Conservation (phyloP, 192 early-diverging fungal species). For the Coemansia sp. region DNA sequence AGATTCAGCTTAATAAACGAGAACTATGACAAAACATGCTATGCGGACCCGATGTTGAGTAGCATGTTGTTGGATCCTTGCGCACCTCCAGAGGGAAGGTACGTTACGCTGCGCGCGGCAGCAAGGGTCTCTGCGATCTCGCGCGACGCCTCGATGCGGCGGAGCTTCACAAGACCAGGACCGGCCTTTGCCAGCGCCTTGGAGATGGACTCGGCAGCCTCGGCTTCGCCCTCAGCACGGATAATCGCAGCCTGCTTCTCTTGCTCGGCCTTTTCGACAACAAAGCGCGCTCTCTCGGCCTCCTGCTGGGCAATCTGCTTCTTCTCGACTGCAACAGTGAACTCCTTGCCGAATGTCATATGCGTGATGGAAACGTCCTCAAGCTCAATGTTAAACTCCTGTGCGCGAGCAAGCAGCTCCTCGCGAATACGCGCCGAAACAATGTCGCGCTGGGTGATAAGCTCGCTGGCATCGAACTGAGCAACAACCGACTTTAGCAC, state of each 20-base stretch:
- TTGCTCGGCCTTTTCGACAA: constrained; percentile 98
- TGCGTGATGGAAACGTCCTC: constrained; percentile 99
- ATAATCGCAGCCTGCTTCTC: constrained; percentile 97
- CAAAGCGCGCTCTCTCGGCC: constrained; percentile 97
- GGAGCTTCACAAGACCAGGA: constrained; percentile 88
- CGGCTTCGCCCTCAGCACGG: constrained; percentile 96
- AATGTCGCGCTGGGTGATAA: constrained; percentile 97
- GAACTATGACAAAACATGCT: constrained; percentile 3
- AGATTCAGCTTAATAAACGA: neutral
- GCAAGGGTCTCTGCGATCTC: constrained; percentile 91
- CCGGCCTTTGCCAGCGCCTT: constrained; percentile 88
- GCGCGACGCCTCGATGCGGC: constrained; percentile 96
- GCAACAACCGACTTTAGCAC: constrained; percentile 97
- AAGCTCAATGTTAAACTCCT: constrained; percentile 93
- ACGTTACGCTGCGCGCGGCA: constrained; percentile 82
- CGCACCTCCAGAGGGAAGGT: constrained; percentile 66
- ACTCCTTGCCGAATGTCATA: constrained; percentile 98
- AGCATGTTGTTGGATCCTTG: constrained; percentile 66
- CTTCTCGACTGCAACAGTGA: constrained; percentile 97
- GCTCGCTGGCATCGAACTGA: constrained; percentile 96
- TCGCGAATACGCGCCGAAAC: constrained; percentile 91
- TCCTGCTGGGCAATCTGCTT: constrained; percentile 99
- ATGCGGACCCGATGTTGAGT: constrained; percentile 64
- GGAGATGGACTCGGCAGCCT: constrained; percentile 90
- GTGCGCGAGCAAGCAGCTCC: constrained; percentile 87